A percentile compares a stretch with the other conserved stretches of the same genome.
Evolutionary conservation across 768 basidiomycete genomes (phyloP).

Genomic region (Cystobasidium ongulense): DNA sequence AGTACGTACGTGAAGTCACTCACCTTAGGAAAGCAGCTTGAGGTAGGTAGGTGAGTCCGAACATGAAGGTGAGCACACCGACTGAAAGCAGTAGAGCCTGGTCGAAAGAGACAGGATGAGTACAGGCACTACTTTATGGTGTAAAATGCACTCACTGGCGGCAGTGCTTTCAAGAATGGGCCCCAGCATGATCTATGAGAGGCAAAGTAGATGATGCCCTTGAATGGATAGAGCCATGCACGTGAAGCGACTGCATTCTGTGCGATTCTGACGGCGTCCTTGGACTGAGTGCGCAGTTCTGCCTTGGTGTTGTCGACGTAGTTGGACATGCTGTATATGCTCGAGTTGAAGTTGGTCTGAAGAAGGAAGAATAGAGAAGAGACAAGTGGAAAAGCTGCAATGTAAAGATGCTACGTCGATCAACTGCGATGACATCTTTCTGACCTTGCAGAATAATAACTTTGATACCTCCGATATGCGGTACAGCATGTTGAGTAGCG

Average conservation of each 20-base stretch:
- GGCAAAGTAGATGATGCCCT: slow-evolving; percentile 11
- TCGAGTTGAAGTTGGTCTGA: background rate
- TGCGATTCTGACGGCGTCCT: slow-evolving; percentile 2
- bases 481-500: too few relatives aligned
- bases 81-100: slow-evolving; percentile 20
- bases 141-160: background rate
- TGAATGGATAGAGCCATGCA: slow-evolving; percentile 18
- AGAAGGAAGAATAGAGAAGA: background rate
- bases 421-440: background rate
- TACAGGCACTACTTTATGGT: background rate
- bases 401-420: background rate
- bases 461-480: too few relatives aligned
- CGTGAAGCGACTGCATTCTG: slow-evolving; percentile 21
- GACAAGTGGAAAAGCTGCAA: background rate
- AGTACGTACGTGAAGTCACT: background rate
- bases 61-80: slow-evolving; percentile 16
- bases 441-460: too few relatives aligned
- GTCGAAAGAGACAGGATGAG: background rate
- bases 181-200: slow-evolving; percentile 19
- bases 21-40: slow-evolving; percentile 24
- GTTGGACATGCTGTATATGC: slow-evolving; percentile 16
- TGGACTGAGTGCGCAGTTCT: slow-evolving; percentile 13
- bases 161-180: slow-evolving; percentile 22
- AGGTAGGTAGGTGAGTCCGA: slow-evolving; percentile 23
- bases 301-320: slow-evolving; percentile 18